Evolutionary conservation across 1,284 basidiomycete genomes (phyloP).

Genomic region (Ustilago xerochloae): DNA sequence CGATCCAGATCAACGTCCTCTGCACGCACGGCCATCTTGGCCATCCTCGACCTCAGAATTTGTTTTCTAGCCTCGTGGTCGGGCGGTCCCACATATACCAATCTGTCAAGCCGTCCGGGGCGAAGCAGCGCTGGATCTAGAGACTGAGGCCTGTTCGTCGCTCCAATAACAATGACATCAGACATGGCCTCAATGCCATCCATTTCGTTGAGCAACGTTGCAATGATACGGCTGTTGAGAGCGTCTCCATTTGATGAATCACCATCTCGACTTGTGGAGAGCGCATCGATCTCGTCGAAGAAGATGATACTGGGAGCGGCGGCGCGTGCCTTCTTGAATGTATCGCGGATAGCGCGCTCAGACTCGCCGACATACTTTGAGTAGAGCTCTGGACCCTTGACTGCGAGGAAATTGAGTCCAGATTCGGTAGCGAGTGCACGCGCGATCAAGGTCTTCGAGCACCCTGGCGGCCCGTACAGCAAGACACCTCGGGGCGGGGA

Average conservation of each 20-base stretch:
- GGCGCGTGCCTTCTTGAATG: slow-evolving; percentile 92
- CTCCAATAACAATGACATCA: slow-evolving; percentile 92
- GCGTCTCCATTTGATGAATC: slow-evolving; percentile 71
- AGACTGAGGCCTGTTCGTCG: slow-evolving; percentile 93
- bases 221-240: slow-evolving; percentile 87
- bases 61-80: slow-evolving; percentile 81
- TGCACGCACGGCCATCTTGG: slow-evolving; percentile 80
- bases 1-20: slow-evolving; percentile 76
- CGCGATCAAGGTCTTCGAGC: slow-evolving; percentile 94
- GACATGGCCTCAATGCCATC: slow-evolving; percentile 94
- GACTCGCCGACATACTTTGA: slow-evolving; percentile 99
- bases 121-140: slow-evolving; percentile 94
- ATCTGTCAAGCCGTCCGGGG: slow-evolving; percentile 92
- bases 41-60: slow-evolving; percentile 82
- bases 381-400: slow-evolving; percentile 96
- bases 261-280: slow-evolving; percentile 81
- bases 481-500: slow-evolving; percentile 88
- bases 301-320: slow-evolving; percentile 95
- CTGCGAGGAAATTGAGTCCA: slow-evolving; percentile 95
- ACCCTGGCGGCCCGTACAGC: slow-evolving; percentile 96
- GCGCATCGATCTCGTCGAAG: slow-evolving; percentile 97
- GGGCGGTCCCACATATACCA: slow-evolving; percentile 93
- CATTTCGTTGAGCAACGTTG: slow-evolving; percentile 93
- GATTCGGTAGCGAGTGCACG: slow-evolving; percentile 94
- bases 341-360: slow-evolving; percentile 90